Base-by-base conservation (phyloP, 108 stramenopile genomes). In the Nannochloropsis gaditana region DNA sequence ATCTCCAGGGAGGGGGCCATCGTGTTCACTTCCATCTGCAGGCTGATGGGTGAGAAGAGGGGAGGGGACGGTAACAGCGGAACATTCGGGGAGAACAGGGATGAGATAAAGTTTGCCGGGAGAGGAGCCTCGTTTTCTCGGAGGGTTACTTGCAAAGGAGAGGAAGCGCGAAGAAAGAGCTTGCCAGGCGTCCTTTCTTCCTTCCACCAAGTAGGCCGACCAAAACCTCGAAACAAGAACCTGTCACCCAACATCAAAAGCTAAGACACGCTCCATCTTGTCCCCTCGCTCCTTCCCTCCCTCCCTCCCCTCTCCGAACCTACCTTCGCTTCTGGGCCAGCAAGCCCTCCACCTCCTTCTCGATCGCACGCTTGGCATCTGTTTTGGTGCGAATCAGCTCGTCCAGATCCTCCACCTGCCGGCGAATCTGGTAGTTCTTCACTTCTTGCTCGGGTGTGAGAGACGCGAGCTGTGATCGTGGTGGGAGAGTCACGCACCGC, bases 1-100 rank as follows among this genome's bases (percentile, higher is more conserved):
- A 73, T 73, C 59, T 73, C 59, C 8, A 73, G n/a, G 3, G 59
- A 73, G 59, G 59, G 59, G 6, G 59, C 59, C 59, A 73, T 73
- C 19, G 59, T 73, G 59, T 73, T 73, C n/a, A 73, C 59, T 73
- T 73, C 59, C 59, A 73, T 73, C n/a, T 73, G 59, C n/a, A 73
- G 59, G 19, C 59, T 73, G 59, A 15, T n/a, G 5, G n/a, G 8
- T n/a, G 6, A 6, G 6, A 73, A 73, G 59, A n/a, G 8, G n/a
- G 1, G 59, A n/a, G n/a, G 59, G 59, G 8, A 73, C 0, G 31
- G 31, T n/a, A 73, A 73, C n/a, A 6, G 59, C 3, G 8, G 3
- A 73, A 73, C 1, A 73, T 1, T n/a, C n/a, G 59, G n/a, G 3
- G 2, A 73, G 59, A 15, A 73, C 8, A n/a, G n/a, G 4, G 59